Evolutionary conservation across 2,329 filamentous ascomycete species (phyloP).

Genomic region (Talaromyces sp.): DNA sequence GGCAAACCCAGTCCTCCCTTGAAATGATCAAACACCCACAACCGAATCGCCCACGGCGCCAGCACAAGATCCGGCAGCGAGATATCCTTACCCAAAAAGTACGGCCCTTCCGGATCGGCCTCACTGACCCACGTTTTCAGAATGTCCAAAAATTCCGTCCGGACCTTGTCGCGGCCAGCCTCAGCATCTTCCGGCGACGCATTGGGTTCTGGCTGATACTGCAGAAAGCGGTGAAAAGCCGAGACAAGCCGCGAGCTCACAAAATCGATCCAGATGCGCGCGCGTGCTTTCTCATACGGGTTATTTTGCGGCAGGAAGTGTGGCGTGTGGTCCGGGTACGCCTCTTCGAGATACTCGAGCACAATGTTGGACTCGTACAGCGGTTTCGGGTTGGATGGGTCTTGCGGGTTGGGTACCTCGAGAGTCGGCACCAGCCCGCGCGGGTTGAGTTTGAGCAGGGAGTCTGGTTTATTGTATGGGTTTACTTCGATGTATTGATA

Average conservation of each 20-base stretch:
- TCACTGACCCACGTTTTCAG: constrained; percentile 58
- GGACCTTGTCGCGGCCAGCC: constrained; percentile 45
- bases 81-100: constrained; percentile 61
- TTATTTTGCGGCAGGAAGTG: constrained; percentile 52
- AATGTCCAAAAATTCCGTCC: constrained; percentile 53
- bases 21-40: constrained; percentile 72
- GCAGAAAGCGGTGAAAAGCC: constrained; percentile 59
- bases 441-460: constrained; percentile 66
- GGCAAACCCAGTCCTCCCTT: constrained; percentile 56
- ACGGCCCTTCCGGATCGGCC: constrained; percentile 59
- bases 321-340: constrained; percentile 50
- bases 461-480: constrained; percentile 66
- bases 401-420: constrained; percentile 20
- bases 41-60: constrained; percentile 65
- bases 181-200: constrained; percentile 28
- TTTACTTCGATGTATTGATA: constrained; percentile 76
- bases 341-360: constrained; percentile 71
- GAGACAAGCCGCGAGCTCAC: constrained; percentile 63
- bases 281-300: constrained; percentile 60
- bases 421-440: constrained; percentile 71
- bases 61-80: constrained; percentile 65
- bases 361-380: constrained; percentile 70
- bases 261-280: constrained; percentile 70
- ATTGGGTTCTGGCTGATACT: constrained; percentile 33
- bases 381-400: constrained; percentile 41